These are phyloP conservation scores for Arthroderma sp. DNA, from an alignment of 2,329 filamentous ascomycete genomes.

Conservation along the genomic window DNA sequence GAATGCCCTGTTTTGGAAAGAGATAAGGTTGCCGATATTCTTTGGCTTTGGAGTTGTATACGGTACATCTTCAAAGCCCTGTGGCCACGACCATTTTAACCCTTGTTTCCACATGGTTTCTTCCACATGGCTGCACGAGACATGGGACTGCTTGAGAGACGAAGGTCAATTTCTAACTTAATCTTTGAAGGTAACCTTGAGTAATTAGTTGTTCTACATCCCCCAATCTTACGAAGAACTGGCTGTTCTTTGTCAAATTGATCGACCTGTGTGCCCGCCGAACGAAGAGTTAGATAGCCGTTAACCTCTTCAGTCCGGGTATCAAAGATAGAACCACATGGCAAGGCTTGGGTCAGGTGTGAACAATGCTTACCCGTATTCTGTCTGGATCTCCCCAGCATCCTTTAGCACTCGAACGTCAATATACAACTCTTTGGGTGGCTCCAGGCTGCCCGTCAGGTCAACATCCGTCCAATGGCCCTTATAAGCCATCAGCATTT, in stretches of 20 bases:
- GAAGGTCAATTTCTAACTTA: constrained; percentile 48
- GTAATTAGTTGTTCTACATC: constrained; percentile 91
- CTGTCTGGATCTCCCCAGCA: constrained; percentile 95
- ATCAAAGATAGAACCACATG: not conserved
- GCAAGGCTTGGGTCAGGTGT: not conserved
- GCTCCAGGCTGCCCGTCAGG: constrained; percentile 82
- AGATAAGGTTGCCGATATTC: not conserved
- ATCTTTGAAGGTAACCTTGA: constrained; percentile 85
- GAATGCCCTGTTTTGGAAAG: not conserved
- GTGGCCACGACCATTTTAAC: not conserved
- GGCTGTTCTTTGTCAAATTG: constrained; percentile 92
- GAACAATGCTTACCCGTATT: constrained; percentile 66
- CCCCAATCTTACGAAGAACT: constrained; percentile 91
- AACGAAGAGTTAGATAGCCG: not conserved
- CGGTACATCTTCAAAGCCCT: not conserved
- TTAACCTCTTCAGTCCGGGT: not conserved
- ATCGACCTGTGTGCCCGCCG: constrained; percentile 55
- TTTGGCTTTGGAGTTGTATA: not conserved
- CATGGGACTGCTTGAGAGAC: not conserved
- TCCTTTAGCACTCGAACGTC: constrained; percentile 93
- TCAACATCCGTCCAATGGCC: constrained; percentile 98
- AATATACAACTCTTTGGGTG: constrained; percentile 90
- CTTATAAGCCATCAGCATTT: constrained; percentile 90
- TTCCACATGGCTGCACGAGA: not conserved
- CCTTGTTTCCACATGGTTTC: not conserved